Evolutionary conservation across 331 rosid species (phyloP).

Genomic region (Phaseolus coccineus): DNA sequence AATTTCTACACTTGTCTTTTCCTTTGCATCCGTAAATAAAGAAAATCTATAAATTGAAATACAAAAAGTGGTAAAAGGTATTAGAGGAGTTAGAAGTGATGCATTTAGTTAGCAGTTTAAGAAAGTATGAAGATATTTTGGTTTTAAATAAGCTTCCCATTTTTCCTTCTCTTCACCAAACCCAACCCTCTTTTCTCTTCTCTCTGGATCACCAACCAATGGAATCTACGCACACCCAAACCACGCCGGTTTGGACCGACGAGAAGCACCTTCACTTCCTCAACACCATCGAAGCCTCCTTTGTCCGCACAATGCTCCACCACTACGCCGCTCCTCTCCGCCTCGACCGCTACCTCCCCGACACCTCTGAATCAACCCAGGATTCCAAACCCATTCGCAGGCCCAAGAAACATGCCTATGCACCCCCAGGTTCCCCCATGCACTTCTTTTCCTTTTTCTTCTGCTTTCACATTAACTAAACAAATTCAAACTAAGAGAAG

Average conservation of each 20-base stretch:
- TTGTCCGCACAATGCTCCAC: slow-evolving; percentile 67
- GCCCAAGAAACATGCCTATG: slow-evolving; percentile 30
- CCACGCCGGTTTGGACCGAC: slow-evolving; percentile 66
- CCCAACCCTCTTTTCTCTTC: neutral
- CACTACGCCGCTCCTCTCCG: slow-evolving; percentile 47
- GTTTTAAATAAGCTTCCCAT: neutral
- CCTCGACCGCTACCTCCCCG: slow-evolving; percentile 70
- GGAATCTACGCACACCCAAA: slow-evolving; percentile 46
- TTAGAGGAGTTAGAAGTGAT: too few relatives aligned
- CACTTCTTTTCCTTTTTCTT: neutral
- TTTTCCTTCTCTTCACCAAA: neutral
- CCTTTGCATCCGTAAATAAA: too few relatives aligned
- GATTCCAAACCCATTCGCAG: slow-evolving; percentile 52
- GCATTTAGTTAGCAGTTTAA: neutral
- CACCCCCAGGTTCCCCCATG: slow-evolving; percentile 42
- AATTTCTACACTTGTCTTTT: too few relatives aligned
- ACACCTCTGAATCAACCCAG: slow-evolving; percentile 71
- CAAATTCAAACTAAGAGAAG: too few relatives aligned
- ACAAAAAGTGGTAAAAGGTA: too few relatives aligned
- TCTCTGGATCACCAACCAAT: neutral
- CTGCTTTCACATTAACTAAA: too few relatives aligned
- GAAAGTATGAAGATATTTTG: slow-evolving; percentile 35
- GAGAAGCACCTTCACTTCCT: slow-evolving; percentile 74
- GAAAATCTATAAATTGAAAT: too few relatives aligned
- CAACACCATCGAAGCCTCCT: slow-evolving; percentile 74